These are phyloP conservation scores for Stephanodiscus minutulus DNA, from an alignment of 108 stramenopile species.

Conservation along the genomic window DNA sequence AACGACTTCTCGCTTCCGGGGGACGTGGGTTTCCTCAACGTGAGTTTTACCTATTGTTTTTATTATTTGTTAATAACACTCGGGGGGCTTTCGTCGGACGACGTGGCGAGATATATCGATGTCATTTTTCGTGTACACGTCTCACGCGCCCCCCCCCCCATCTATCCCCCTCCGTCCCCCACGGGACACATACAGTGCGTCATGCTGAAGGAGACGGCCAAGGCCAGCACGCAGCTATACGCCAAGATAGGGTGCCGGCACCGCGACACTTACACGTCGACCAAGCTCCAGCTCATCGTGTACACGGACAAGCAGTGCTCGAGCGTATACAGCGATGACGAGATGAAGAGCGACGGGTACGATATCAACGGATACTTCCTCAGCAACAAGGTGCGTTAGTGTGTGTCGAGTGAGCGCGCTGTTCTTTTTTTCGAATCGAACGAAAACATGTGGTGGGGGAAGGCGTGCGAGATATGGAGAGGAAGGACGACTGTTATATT, in stretches of 20 bases:
- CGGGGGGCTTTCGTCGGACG: too few species aligned
- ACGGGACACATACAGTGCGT: slow-evolving; percentile 73
- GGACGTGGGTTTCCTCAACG: slow-evolving; percentile 83
- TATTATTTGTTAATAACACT: neutral
- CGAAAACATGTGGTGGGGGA: too few species aligned
- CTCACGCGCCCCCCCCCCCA: neutral
- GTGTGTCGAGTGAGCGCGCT: too few species aligned
- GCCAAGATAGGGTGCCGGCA: slow-evolving; percentile 90
- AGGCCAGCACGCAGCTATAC: slow-evolving; percentile 58
- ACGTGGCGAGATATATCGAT: too few species aligned
- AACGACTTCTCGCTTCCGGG: slow-evolving; percentile 71
- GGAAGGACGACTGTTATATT: too few species aligned
- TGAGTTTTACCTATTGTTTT: slow-evolving; percentile 23
- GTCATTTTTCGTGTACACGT: too few species aligned
- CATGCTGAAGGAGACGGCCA: slow-evolving; percentile 57
- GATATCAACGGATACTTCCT: slow-evolving; percentile 65
- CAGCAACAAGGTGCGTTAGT: slow-evolving; percentile 59
- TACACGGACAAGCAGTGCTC: slow-evolving; percentile 82
- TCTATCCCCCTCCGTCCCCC: slow-evolving; percentile 4
- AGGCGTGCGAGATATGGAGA: too few species aligned
- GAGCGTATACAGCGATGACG: slow-evolving; percentile 51
- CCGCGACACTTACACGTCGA: slow-evolving; percentile 81
- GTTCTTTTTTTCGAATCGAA: neutral
- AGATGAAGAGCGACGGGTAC: slow-evolving; percentile 61
- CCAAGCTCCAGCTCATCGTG: slow-evolving; percentile 74